Conservation (phyloP, 208 protist species). For the Ichthyophonus hoferi region DNA sequence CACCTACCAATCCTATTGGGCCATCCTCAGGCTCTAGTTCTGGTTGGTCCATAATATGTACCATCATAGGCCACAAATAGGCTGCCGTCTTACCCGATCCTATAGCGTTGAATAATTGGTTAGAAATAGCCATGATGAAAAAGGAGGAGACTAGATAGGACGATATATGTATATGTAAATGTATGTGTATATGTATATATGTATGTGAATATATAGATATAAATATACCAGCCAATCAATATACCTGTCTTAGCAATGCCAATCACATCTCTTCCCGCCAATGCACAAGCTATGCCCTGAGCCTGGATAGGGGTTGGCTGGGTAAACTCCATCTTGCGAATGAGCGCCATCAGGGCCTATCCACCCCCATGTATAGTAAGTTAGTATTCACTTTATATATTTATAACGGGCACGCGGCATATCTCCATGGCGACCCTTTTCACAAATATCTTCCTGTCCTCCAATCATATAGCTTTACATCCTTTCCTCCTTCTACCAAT, state of each 20-base stretch:
- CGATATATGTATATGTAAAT: background rate
- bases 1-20: constrained; percentile 6
- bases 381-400: too few relatives aligned
- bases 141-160: background rate
- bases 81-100: constrained; percentile 36
- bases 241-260: constrained; percentile 49
- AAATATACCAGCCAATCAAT: background rate
- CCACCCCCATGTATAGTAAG: too few relatives aligned
- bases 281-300: constrained; percentile 26
- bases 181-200: background rate
- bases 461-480: too few relatives aligned
- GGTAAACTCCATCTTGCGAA: constrained; percentile 20
- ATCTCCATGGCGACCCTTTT: too few relatives aligned
- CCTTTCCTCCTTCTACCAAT: too few relatives aligned
- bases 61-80: constrained; percentile 34
- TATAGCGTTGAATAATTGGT: too few relatives aligned
- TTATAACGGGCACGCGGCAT: too few relatives aligned
- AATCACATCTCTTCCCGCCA: constrained; percentile 48
- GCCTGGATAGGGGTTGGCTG: constrained; percentile 46
- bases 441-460: too few relatives aligned
- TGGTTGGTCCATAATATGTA: constrained; percentile 39
- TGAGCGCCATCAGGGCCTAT: constrained; percentile 23
- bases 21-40: constrained; percentile 8
- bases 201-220: background rate
- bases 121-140: background rate